Conservation (phyloP, 805 yeast genomes). For the Candida nonsorbophila region DNA sequence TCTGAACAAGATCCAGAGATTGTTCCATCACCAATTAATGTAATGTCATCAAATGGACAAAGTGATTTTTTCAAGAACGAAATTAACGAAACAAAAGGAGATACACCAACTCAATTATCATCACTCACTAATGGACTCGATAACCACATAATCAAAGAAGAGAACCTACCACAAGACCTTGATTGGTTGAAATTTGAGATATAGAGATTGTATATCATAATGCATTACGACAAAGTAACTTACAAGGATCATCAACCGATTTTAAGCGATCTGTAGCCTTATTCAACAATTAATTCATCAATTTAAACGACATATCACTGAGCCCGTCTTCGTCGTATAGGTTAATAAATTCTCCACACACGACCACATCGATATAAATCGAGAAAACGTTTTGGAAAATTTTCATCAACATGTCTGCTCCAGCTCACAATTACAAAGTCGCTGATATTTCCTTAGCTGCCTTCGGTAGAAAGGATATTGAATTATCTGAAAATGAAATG, state of each 20-base stretch:
- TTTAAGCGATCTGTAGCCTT: not conserved
- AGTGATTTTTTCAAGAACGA: too few relatives aligned
- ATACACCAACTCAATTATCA: too few relatives aligned
- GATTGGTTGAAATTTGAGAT: slow-evolving; percentile 23
- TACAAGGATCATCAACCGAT: slow-evolving; percentile 1
- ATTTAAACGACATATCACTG: too few relatives aligned
- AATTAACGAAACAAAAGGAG: too few relatives aligned
- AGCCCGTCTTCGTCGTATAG: too few relatives aligned
- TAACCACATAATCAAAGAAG: not conserved
- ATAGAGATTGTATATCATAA: slow-evolving; percentile 8
- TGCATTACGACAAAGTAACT: slow-evolving; percentile 3
- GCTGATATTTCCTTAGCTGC: slow-evolving; percentile 98
- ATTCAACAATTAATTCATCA: not conserved
- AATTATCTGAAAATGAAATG: slow-evolving; percentile 98
- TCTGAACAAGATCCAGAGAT: too few relatives aligned
- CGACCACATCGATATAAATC: not conserved
- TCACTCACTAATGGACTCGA: too few relatives aligned
- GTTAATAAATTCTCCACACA: too few relatives aligned
- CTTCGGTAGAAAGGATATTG: slow-evolving; percentile 99
- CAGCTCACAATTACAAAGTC: slow-evolving; percentile 75
- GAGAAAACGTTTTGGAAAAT: slow-evolving; percentile 5
- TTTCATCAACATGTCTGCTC: slow-evolving; percentile 26
- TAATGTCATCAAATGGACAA: too few relatives aligned
- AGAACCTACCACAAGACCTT: slow-evolving; percentile 14
- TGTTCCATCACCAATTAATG: too few relatives aligned